A percentile compares a stretch with the other conserved stretches of the same genome.
Evolutionary conservation across 2,329 filamentous ascomycete species (phyloP).

Genomic region (Aspergillus brasiliensis): DNA sequence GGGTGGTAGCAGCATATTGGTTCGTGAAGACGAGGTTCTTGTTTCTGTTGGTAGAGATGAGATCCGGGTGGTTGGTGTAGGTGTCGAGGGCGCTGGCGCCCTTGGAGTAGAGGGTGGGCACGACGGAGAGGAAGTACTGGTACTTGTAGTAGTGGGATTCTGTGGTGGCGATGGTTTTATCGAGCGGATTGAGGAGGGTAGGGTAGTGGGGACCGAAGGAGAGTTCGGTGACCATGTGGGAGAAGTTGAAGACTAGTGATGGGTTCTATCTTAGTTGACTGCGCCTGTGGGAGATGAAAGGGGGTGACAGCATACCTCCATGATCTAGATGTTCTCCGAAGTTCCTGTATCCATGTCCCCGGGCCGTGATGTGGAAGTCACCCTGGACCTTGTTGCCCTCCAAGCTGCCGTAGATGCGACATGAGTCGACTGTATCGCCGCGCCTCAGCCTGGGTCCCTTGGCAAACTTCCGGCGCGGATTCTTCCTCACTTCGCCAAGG

Average conservation of each 20-base stretch:
- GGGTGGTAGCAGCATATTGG: slow-evolving; percentile 95
- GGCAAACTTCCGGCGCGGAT: slow-evolving; percentile 64
- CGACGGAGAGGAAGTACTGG: slow-evolving; percentile 95
- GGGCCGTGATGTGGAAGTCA: slow-evolving; percentile 95
- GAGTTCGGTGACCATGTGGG: slow-evolving; percentile 91
- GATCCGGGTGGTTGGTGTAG: slow-evolving; percentile 37
- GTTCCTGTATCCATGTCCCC: slow-evolving; percentile 92
- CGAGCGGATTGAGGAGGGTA: slow-evolving; percentile 87
- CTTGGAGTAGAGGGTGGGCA: slow-evolving; percentile 88
- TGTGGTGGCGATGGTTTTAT: slow-evolving; percentile 82
- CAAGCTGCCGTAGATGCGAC: slow-evolving; percentile 84
- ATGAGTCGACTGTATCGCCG: slow-evolving; percentile 67
- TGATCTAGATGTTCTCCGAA: slow-evolving; percentile 81
- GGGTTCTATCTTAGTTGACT: slow-evolving; percentile 7
- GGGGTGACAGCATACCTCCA: slow-evolving; percentile 58
- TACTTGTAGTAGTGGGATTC: slow-evolving; percentile 84
- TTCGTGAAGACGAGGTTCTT: slow-evolving; percentile 79
- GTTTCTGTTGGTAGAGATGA: slow-evolving; percentile 35
- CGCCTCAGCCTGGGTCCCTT: slow-evolving; percentile 71
- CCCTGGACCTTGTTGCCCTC: slow-evolving; percentile 96
- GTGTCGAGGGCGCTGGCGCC: slow-evolving; percentile 47
- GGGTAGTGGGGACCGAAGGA: slow-evolving; percentile 98
- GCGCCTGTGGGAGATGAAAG: neutral
- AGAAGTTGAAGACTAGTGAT: slow-evolving; percentile 85
- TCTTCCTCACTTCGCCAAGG: slow-evolving; percentile 69